Evolutionary conservation across 495 filamentous ascomycete genomes (phyloP).

Genomic region (Chlorociboria aeruginascens): DNA sequence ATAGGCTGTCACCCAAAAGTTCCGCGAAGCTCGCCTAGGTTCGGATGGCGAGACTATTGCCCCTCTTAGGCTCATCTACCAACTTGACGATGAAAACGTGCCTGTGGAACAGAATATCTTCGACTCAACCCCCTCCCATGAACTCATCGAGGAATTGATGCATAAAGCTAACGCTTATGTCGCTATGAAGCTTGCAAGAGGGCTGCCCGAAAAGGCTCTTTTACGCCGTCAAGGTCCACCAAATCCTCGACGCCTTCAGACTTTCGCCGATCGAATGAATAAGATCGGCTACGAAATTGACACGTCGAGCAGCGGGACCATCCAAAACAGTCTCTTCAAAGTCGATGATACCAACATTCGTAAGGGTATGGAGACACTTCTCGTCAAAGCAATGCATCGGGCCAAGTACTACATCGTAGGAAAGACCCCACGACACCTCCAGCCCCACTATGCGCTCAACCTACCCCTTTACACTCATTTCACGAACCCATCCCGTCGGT

Average conservation of each 20-base stretch:
- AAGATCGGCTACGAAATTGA: constrained; percentile 82
- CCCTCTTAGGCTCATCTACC: constrained; percentile 75
- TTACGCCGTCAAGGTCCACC: constrained; percentile 78
- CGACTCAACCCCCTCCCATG: constrained; percentile 76
- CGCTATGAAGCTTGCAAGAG: constrained; percentile 67
- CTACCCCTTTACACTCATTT: constrained; percentile 94
- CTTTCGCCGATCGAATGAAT: constrained; percentile 87
- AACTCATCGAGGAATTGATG: constrained; percentile 87
- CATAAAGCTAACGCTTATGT: constrained; percentile 85
- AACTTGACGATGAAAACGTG: constrained; percentile 97
- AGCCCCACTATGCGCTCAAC: constrained; percentile 84
- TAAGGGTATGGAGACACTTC: constrained; percentile 94
- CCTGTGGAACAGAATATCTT: constrained; percentile 95
- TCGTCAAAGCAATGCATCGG: constrained; percentile 87
- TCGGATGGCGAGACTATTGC: constrained; percentile 67
- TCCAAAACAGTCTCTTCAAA: constrained; percentile 89
- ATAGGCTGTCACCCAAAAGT: constrained; percentile 63
- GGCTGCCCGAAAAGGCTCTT: constrained; percentile 83
- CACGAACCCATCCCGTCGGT: constrained; percentile 89
- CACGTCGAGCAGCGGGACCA: constrained; percentile 71
- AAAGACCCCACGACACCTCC: constrained; percentile 58
- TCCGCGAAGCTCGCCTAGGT: constrained; percentile 75
- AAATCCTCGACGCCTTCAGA: constrained; percentile 76
- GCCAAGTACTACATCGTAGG: constrained; percentile 87
- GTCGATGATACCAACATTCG: constrained; percentile 77